Evolutionary conservation across 208 protist genomes (phyloP).

Genomic region (Trypanosoma rangeli): DNA sequence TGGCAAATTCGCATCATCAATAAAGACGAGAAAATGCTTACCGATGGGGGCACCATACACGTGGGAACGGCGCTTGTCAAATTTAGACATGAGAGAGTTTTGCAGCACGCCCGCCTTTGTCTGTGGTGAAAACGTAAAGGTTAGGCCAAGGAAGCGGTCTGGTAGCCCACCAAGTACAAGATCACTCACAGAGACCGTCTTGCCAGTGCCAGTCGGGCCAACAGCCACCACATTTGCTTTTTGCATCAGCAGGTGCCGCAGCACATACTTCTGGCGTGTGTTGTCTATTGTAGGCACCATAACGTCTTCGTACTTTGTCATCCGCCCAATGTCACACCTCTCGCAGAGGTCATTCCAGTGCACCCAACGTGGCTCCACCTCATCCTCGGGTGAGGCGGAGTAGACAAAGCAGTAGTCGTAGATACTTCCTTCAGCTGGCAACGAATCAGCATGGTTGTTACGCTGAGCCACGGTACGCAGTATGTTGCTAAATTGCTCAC

Average conservation of each 20-base stretch:
- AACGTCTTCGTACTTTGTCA: slow-evolving; percentile 89
- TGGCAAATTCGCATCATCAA: slow-evolving; percentile 94
- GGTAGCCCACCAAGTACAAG: slow-evolving; percentile 85
- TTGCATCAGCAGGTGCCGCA: slow-evolving; percentile 73
- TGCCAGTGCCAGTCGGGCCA: slow-evolving; percentile 94
- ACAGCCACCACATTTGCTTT: slow-evolving; percentile 86
- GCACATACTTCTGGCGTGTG: slow-evolving; percentile 87
- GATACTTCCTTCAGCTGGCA: slow-evolving; percentile 67
- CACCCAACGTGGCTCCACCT: slow-evolving; percentile 57
- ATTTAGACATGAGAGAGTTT: slow-evolving; percentile 92
- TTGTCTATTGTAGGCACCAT: slow-evolving; percentile 94
- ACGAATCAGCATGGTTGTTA: slow-evolving; percentile 40
- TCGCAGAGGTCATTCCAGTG: slow-evolving; percentile 68
- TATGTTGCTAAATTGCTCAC: slow-evolving; percentile 88
- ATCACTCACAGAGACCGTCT: slow-evolving; percentile 88
- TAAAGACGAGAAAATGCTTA: slow-evolving; percentile 92
- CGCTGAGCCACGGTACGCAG: slow-evolving; percentile 65
- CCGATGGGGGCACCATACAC: slow-evolving; percentile 87
- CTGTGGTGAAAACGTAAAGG: slow-evolving; percentile 93
- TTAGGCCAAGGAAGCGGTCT: slow-evolving; percentile 75
- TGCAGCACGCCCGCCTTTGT: slow-evolving; percentile 90
- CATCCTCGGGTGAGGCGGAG: slow-evolving; percentile 44
- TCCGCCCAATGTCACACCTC: slow-evolving; percentile 46
- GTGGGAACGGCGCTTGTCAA: slow-evolving; percentile 93
- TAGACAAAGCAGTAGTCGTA: slow-evolving; percentile 95